Conservation (phyloP, 768 basidiomycete species). For the Mycena indigotica region DNA sequence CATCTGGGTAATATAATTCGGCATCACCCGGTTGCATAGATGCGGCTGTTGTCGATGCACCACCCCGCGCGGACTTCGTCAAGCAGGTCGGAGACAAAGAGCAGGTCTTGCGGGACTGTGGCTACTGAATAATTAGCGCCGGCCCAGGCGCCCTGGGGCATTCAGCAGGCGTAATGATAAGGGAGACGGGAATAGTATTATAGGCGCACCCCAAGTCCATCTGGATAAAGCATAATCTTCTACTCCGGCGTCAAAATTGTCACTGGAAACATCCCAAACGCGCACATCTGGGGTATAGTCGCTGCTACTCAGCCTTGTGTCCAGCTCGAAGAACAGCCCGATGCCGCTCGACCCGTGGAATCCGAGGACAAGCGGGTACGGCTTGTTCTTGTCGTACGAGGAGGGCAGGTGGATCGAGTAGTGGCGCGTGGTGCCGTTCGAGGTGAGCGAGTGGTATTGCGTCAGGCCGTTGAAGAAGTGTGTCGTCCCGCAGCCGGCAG, state of each 20-base stretch:
- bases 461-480: conserved; percentile 13
- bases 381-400: conserved; percentile 9
- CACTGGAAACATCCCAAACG: neutral
- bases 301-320: conserved; percentile 10
- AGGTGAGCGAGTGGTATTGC: conserved; percentile 2
- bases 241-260: neutral
- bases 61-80: conserved; percentile 5
- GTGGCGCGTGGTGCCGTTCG: neutral
- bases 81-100: conserved; percentile 14
- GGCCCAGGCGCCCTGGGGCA: conserved; percentile 14
- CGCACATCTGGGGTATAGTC: conserved; percentile 7
- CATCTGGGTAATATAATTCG: neutral
- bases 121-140: conserved; percentile 14
- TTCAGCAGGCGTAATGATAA: neutral
- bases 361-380: conserved; percentile 10
- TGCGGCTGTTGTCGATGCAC: conserved; percentile 12
- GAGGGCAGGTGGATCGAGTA: conserved; percentile 16
- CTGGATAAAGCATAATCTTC: conserved; percentile 20
- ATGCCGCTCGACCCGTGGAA: conserved; percentile 13
- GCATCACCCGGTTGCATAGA: conserved; percentile 13
- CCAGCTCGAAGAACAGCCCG: conserved; percentile 14
- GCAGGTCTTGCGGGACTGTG: conserved; percentile 11
- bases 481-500: conserved; percentile 7
- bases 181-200: neutral
- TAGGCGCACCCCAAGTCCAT: conserved; percentile 10